phyloP scores from a whole-genome alignment of 129 eudicot genomes.

The Calendula officinalis region DNA sequence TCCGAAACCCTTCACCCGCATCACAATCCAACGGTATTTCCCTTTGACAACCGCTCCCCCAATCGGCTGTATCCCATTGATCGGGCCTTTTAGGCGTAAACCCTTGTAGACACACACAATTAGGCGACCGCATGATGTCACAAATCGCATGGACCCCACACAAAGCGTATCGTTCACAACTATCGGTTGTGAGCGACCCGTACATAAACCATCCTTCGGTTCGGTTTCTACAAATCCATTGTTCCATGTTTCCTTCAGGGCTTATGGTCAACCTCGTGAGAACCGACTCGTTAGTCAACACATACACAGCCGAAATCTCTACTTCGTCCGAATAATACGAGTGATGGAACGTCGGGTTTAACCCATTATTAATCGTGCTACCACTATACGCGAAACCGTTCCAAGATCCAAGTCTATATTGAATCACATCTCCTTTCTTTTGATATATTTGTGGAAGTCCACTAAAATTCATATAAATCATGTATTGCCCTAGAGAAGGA shows the following conservation, averaged over 20 bases:
- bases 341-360: neutral
- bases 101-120: slow-evolving; percentile 36
- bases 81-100: slow-evolving; percentile 32
- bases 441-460: slow-evolving; percentile 15
- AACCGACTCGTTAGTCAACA: neutral
- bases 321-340: neutral
- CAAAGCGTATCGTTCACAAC: slow-evolving; percentile 16
- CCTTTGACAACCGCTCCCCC: slow-evolving; percentile 44
- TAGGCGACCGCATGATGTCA: slow-evolving; percentile 2
- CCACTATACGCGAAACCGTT: slow-evolving; percentile 18
- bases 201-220: slow-evolving; percentile 14
- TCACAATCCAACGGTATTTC: slow-evolving; percentile 23
- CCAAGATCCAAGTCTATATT: slow-evolving; percentile 25
- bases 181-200: neutral
- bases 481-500: slow-evolving; percentile 15
- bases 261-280: neutral
- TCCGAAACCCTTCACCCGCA: slow-evolving; percentile 35
- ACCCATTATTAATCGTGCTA: neutral
- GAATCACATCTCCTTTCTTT: neutral
- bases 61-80: slow-evolving; percentile 31
- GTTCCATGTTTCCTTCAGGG: slow-evolving; percentile 12
- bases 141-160: slow-evolving; percentile 43
- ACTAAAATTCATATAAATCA: neutral
- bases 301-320: slow-evolving; percentile 3
- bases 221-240: slow-evolving; percentile 4